A percentile compares a stretch with the other conserved stretches of the same genome.
These are phyloP conservation scores for Umbellularia californica DNA, from an alignment of 164 flowering plant genomes.

Conservation along the genomic window DNA sequence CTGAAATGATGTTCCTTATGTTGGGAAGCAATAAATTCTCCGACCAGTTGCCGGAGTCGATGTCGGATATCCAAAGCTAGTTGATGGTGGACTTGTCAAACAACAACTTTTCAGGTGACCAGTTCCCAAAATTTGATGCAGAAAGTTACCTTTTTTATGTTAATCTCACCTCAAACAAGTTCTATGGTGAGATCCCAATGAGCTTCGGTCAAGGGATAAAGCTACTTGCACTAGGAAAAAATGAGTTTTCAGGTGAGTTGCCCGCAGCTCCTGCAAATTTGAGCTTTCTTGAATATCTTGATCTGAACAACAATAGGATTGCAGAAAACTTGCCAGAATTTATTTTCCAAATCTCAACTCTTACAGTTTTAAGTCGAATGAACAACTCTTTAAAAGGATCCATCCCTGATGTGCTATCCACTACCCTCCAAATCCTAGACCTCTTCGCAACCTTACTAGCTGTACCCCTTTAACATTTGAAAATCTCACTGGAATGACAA, in stretches of 20 bases:
- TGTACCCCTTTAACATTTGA: conserved; percentile 30
- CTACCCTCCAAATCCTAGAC: conserved; percentile 39
- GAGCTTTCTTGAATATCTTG: conserved; percentile 37
- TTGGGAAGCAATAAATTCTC: conserved; percentile 40
- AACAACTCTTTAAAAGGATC: conserved; percentile 38
- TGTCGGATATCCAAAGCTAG: conserved; percentile 27
- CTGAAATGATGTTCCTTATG: conserved; percentile 23
- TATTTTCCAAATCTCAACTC: conserved; percentile 33
- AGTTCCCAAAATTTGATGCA: conserved; percentile 30
- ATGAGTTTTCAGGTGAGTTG: conserved; percentile 38
- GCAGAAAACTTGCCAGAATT: conserved; percentile 32
- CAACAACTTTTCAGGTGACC: conserved; percentile 37
- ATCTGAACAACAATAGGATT: conserved; percentile 45
- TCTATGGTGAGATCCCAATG: conserved; percentile 41
- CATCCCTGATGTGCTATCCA: conserved; percentile 26
- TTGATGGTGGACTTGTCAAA: conserved; percentile 38
- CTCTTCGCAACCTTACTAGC: conserved; percentile 34
- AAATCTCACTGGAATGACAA: conserved; percentile 34
- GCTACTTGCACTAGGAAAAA: conserved; percentile 34
- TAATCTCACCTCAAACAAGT: conserved; percentile 39
- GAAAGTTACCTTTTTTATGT: conserved; percentile 22
- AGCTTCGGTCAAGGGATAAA: conserved; percentile 24
- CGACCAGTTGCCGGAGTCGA: conserved; percentile 39
- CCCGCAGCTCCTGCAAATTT: conserved; percentile 30
- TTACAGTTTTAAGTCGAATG: conserved; percentile 33